Evolutionary conservation across 2,329 filamentous ascomycete species (phyloP).

Genomic region (Cercospora janseana): DNA sequence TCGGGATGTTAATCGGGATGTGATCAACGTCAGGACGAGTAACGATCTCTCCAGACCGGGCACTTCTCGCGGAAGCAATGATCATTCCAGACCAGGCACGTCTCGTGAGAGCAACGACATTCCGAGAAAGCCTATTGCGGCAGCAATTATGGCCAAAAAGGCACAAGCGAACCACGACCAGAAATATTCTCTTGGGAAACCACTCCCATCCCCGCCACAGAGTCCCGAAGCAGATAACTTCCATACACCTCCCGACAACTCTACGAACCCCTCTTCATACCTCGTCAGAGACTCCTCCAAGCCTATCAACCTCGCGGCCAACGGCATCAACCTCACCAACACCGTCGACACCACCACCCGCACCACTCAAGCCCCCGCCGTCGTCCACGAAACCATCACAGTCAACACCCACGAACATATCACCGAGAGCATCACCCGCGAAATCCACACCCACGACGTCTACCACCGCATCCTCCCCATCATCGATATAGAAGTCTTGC

Average conservation of each 20-base stretch:
- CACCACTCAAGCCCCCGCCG: constrained; percentile 41
- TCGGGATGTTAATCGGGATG: constrained; percentile 9
- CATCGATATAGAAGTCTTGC: constrained; percentile 53
- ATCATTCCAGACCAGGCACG: neutral
- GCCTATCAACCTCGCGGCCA: constrained; percentile 14
- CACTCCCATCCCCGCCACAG: neutral
- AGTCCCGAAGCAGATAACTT: constrained; percentile 1
- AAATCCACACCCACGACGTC: constrained; percentile 55
- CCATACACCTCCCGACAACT: neutral
- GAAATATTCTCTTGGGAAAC: neutral
- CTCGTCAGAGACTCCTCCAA: constrained; percentile 17
- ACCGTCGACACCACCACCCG: constrained; percentile 43
- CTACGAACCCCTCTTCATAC: neutral
- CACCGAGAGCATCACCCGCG: constrained; percentile 51
- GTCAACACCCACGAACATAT: constrained; percentile 47
- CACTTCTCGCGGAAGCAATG: constrained; percentile 5
- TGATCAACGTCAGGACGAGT: constrained; percentile 7
- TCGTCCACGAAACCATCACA: constrained; percentile 51
- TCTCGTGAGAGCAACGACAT: too few species aligned
- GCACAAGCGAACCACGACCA: neutral
- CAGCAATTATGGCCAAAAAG: too few species aligned
- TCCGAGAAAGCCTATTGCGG: neutral
- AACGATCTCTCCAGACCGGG: neutral
- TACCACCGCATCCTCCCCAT: constrained; percentile 55
- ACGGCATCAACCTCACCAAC: constrained; percentile 28